Base-by-base conservation (phyloP, 805 yeast species). In the Pichia phayaonensis region DNA sequence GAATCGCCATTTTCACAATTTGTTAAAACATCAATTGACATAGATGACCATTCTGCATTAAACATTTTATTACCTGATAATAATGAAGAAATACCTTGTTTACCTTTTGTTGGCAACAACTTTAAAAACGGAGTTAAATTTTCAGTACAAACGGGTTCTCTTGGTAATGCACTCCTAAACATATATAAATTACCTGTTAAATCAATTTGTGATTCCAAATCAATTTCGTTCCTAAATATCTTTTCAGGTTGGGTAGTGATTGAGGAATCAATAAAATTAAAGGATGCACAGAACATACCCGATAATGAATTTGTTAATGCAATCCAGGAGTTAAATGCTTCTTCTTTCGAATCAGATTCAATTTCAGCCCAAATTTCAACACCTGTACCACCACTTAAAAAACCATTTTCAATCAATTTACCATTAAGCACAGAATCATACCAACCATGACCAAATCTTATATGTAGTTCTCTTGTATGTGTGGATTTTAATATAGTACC, bases 111-210 rank as follows among this genome's bases (percentile, higher is more conserved):
- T 3, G 99, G 98, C 27, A 94, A 73, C 54, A 94, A 72, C 63
- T 90, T 90, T 54, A 94, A 66, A 58, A 92, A 89, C 0, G 99
- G 98, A 0, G 99, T 92, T 62, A 94, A 74, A 68, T 94, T 94
- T 65, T 94, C 99, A 0, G 99, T 94, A 67, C 99, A 94, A 18
- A 94, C 83, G 0, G 97, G 96, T 63, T 94, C 99, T 54, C 92
- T 80, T 1, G 99, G 97, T 46, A 94, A 75, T 0, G 97, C 86
- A 8, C 97, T 96, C 54, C 95, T 75, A 55, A 90, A 63, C 21
- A 84, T 67, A 59, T 72, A 86, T 24, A 82, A 61, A 5, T 72
- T 62, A 50, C 77, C 75, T 26, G 61, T 55, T 3, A 73, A 62
- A 2, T 59, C 58, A 22, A 59, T 56, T 54, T 55, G 60, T 2